phyloP scores from a whole-genome alignment of 495 filamentous ascomycete genomes.

The Astrothelium macrocarpum region DNA sequence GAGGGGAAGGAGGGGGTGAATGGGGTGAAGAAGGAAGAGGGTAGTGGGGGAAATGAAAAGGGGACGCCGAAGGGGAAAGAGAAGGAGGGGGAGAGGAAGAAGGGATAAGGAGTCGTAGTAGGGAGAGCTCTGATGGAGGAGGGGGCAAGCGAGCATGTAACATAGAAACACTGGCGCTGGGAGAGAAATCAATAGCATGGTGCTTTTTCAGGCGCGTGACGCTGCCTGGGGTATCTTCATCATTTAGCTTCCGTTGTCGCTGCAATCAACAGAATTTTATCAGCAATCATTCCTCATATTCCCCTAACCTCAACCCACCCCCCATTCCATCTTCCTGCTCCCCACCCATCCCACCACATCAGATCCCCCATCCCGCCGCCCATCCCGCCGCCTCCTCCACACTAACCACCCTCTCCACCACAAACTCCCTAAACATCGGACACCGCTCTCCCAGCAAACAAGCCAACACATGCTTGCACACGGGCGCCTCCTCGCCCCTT shows the following conservation, averaged over 20 bases:
- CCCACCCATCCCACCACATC: constrained; percentile 9
- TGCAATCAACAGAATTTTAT: background rate
- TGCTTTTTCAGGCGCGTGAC: background rate
- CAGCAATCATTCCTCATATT: background rate
- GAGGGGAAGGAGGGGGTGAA: constrained; percentile 54
- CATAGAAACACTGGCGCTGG: background rate
- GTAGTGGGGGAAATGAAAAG: constrained; percentile 47
- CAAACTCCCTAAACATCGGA: constrained; percentile 45
- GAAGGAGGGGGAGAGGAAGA: constrained; percentile 48
- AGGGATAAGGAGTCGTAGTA: constrained; percentile 45
- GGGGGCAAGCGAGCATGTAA: constrained; percentile 44
- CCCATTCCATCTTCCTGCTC: background rate
- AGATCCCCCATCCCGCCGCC: constrained; percentile 52
- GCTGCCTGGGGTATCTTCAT: background rate
- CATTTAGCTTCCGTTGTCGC: background rate
- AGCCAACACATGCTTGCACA: constrained; percentile 86
- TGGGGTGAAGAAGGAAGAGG: constrained; percentile 37
- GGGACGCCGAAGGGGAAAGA: constrained; percentile 40
- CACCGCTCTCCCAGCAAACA: constrained; percentile 68
- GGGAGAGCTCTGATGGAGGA: constrained; percentile 43
- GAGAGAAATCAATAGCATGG: background rate
- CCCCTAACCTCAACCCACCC: background rate
- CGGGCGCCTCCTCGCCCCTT: constrained; percentile 39
- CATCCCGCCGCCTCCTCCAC: constrained; percentile 67
- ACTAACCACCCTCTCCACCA: constrained; percentile 44